Percentiles rank a stretch among this genome's conserved stretches.
Conservation (phyloP, 768 basidiomycete species). For the Termitomyces sp. region DNA sequence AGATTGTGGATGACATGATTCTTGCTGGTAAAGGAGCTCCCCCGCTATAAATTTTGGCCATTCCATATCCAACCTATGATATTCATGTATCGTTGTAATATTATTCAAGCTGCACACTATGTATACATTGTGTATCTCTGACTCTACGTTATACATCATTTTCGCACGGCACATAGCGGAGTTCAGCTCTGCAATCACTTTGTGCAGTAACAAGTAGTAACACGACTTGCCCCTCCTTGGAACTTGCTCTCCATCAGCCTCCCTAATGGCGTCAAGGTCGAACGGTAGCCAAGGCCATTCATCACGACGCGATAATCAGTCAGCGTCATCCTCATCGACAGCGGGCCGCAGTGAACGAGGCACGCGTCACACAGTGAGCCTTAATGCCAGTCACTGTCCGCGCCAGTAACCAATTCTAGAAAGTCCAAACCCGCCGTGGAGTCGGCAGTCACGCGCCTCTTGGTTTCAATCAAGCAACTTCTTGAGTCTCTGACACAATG, state of each 20-base stretch:
- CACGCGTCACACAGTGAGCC: constrained; percentile 32
- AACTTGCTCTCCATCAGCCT: background rate
- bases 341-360: constrained; percentile 33
- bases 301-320: constrained; percentile 48
- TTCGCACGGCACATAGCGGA: constrained; percentile 10
- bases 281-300: constrained; percentile 29
- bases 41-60: constrained; percentile 12
- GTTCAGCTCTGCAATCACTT: background rate
- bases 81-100: constrained; percentile 3
- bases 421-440: constrained; percentile 68
- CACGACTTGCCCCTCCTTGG: too few relatives aligned
- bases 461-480: constrained; percentile 94
- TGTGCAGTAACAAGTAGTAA: too few relatives aligned
- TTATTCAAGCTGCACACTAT: background rate
- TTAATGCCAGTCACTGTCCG: background rate
- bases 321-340: constrained; percentile 37
- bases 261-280: constrained; percentile 23
- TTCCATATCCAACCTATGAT: background rate
- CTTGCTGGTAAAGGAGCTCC: constrained; percentile 50
- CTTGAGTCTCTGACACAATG: constrained; percentile 85
- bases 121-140: too few relatives aligned
- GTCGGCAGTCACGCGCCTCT: constrained; percentile 83
- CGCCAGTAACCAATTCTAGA: constrained; percentile 4
- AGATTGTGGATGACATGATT: constrained; percentile 57
- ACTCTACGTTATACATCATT: background rate